Conservation (phyloP, 2,329 filamentous ascomycete species). For the Xylaria sp. region DNA sequence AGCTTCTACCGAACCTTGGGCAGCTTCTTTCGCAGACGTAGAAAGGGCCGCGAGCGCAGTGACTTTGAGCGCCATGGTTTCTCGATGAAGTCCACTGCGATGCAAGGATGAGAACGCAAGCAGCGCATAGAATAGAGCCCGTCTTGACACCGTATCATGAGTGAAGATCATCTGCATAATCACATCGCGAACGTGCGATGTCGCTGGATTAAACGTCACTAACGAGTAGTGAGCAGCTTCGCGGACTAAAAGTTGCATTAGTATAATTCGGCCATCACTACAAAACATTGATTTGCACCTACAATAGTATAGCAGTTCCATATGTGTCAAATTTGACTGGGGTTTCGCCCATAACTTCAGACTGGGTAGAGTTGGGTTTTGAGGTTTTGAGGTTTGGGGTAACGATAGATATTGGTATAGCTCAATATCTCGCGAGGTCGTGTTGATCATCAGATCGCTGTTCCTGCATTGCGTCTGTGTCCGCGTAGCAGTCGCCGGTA, state of each 20-base stretch:
- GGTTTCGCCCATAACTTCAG: conserved; percentile 25
- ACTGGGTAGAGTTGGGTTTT: not conserved
- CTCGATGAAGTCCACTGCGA: conserved; percentile 40
- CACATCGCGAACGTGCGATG: conserved; percentile 38
- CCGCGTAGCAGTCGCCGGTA: not conserved
- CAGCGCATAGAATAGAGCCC: conserved; percentile 42
- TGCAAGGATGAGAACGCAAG: conserved; percentile 46
- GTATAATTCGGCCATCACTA: conserved; percentile 1
- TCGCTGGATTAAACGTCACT: conserved; percentile 38
- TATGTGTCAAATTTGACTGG: conserved; percentile 17
- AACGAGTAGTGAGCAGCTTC: conserved; percentile 40
- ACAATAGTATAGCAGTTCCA: conserved; percentile 39
- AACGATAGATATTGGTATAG: conserved; percentile 31
- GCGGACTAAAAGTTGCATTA: conserved; percentile 33
- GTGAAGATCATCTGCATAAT: conserved; percentile 45
- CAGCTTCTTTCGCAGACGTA: conserved; percentile 37
- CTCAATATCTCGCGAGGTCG: conserved; percentile 42
- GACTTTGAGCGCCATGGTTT: conserved; percentile 46
- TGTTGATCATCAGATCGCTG: conserved; percentile 41
- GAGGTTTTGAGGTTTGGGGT: not conserved
- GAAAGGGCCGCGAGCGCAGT: conserved; percentile 41
- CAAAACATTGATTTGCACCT: conserved; percentile 5
- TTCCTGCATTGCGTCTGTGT: not conserved
- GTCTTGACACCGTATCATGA: conserved; percentile 36
- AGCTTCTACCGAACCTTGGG: conserved; percentile 36